phyloP scores from a whole-genome alignment of 139 green algal genomes.

The Dunaliella primolecta region DNA sequence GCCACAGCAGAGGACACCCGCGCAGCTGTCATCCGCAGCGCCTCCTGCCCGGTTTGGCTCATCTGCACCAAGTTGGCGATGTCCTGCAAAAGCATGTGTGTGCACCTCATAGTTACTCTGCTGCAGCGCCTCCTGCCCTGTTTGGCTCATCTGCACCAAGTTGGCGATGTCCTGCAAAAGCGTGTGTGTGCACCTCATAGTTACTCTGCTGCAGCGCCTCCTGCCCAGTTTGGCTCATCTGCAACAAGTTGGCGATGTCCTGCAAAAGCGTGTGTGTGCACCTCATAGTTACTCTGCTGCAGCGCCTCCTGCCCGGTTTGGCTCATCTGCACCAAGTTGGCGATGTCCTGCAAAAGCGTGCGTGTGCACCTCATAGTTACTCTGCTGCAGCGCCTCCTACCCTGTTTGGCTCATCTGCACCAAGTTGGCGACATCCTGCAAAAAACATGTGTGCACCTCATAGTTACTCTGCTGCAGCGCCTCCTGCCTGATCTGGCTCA shows the following conservation, averaged over 20 bases:
- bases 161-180: neutral
- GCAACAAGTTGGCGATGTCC: neutral
- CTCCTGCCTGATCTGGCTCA: conserved; percentile 42
- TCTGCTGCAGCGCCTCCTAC: too few species aligned
- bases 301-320: conserved; percentile 40
- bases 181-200: too few species aligned
- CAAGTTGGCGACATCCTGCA: neutral
- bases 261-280: neutral
- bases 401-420: neutral
- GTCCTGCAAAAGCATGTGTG: conserved; percentile 1
- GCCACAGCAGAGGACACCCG: conserved; percentile 28
- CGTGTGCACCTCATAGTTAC: too few species aligned
- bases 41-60: conserved; percentile 39
- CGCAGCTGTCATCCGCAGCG: conserved; percentile 24
- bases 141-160: neutral
- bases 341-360: conserved; percentile 17
- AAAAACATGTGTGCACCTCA: neutral
- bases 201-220: too few species aligned
- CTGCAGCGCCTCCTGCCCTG: neutral
- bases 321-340: conserved; percentile 44
- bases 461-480: conserved; percentile 6
- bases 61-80: conserved; percentile 46
- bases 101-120: neutral
- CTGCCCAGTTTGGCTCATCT: neutral
- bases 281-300: neutral